These are phyloP conservation scores for Neofusicoccum laricinum DNA, from an alignment of 2,329 filamentous ascomycete genomes.

Conservation along the genomic window DNA sequence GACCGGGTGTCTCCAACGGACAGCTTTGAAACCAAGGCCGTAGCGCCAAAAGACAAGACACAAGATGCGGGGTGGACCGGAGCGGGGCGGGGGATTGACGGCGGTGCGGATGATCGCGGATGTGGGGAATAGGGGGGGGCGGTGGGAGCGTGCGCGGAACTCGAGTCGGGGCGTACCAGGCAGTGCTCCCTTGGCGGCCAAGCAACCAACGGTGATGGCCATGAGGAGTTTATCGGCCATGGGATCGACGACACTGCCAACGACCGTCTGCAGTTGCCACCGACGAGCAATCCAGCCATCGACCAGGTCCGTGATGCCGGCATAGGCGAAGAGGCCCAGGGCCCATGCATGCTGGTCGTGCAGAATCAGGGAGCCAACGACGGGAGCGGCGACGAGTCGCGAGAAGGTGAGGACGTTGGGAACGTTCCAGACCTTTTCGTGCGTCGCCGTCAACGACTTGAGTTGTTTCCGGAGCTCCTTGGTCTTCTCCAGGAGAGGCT, in stretches of 20 bases:
- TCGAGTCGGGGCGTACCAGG: conserved; percentile 57
- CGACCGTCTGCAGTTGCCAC: conserved; percentile 87
- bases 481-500: conserved; percentile 26
- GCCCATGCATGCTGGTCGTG: conserved; percentile 77
- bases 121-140: conserved; percentile 13
- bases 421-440: conserved; percentile 96
- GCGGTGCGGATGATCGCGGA: conserved; percentile 8
- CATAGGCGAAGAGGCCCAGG: conserved; percentile 84
- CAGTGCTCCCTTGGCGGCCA: conserved; percentile 78
- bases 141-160: conserved; percentile 4
- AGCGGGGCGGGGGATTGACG: conserved; percentile 15
- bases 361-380: conserved; percentile 84
- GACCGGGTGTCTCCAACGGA: conserved; percentile 8
- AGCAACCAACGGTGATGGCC: conserved; percentile 83
- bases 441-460: conserved; percentile 39
- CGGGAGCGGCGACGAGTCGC: conserved; percentile 76
- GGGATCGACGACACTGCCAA: conserved; percentile 90
- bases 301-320: conserved; percentile 84
- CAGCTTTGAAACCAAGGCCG: not conserved
- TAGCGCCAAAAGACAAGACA: not conserved
- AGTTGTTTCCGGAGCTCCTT: conserved; percentile 30
- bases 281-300: conserved; percentile 91
- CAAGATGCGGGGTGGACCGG: conserved; percentile 9
- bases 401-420: conserved; percentile 91
- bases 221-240: conserved; percentile 97